Conservation (phyloP, 2,329 filamentous ascomycete genomes). For the Botryosphaeria dothidea region DNA sequence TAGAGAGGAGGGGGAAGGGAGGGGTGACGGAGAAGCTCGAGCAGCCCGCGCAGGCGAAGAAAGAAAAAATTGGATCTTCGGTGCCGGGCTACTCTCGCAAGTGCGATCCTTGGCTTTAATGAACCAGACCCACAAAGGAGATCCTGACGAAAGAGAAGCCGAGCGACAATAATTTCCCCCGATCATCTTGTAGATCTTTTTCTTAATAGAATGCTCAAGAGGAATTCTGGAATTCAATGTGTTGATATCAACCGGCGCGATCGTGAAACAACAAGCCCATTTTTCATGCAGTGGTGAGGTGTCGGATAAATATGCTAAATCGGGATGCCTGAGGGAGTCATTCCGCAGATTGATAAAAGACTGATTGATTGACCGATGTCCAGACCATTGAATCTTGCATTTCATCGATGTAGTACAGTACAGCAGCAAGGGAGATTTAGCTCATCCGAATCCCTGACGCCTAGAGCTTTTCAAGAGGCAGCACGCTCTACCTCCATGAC, state of each 20-base stretch:
- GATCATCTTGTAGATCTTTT: not conserved
- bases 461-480: slow-evolving; percentile 13
- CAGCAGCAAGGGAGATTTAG: slow-evolving; percentile 13
- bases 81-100: not conserved
- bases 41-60: no score
- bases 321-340: not conserved
- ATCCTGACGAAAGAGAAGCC: not conserved
- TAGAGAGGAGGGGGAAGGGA: not conserved
- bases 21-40: not conserved
- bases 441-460: slow-evolving; percentile 9
- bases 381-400: slow-evolving; percentile 14
- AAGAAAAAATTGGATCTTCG: not conserved
- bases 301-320: not conserved
- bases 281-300: not conserved
- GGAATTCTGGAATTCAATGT: not conserved
- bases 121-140: not conserved
- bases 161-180: slow-evolving; percentile 1
- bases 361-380: not conserved
- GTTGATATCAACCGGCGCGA: not conserved
- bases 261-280: not conserved
- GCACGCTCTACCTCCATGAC: not conserved
- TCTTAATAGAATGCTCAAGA: not conserved
- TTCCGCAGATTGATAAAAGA: slow-evolving; percentile 2
- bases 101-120: slow-evolving; percentile 10
- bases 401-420: slow-evolving; percentile 11